A percentile compares a stretch with the other conserved stretches of the same genome.
These are phyloP conservation scores for Thelephora ganbajun DNA, from an alignment of 768 basidiomycete species.

Conservation along the genomic window DNA sequence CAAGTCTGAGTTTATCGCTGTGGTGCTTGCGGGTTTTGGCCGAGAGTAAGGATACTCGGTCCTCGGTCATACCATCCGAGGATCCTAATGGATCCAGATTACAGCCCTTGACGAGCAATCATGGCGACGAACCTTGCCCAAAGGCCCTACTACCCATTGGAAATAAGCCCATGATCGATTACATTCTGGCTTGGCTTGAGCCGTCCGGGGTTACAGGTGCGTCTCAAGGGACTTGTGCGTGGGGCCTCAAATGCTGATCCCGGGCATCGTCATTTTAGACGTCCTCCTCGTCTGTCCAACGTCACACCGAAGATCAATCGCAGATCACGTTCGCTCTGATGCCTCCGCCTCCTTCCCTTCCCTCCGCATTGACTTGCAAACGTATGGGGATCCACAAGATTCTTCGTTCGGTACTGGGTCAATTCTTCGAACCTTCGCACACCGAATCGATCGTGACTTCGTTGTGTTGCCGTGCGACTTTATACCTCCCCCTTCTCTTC, in stretches of 20 bases:
- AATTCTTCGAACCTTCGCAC: conserved; percentile 64
- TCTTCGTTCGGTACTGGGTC: conserved; percentile 56
- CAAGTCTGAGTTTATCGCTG: conserved; percentile 72
- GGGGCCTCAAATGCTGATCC: conserved; percentile 3
- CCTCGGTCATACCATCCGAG: background rate
- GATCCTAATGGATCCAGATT: conserved; percentile 31
- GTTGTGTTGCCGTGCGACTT: conserved; percentile 88
- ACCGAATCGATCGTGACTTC: conserved; percentile 72
- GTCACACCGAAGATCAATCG: conserved; percentile 58
- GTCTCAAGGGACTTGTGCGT: conserved; percentile 8
- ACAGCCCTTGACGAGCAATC: conserved; percentile 52
- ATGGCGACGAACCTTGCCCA: conserved; percentile 72
- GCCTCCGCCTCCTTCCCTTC: conserved; percentile 46
- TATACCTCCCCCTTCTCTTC: conserved; percentile 60
- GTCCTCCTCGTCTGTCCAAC: conserved; percentile 78
- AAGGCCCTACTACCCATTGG: conserved; percentile 83
- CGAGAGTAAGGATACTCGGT: conserved; percentile 44
- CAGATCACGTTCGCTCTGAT: conserved; percentile 77
- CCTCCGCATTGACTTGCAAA: conserved; percentile 63
- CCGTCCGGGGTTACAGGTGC: conserved; percentile 73
- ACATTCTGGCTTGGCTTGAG: conserved; percentile 76
- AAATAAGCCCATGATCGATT: conserved; percentile 80
- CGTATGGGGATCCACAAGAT: conserved; percentile 63
- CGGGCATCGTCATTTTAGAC: conserved; percentile 31
- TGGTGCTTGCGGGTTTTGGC: conserved; percentile 87